Percentiles rank a stretch among this genome's conserved stretches.
These are phyloP conservation scores for Arxiozyma slooffiae DNA, from an alignment of 1,139 yeast genomes.

Conservation along the genomic window DNA sequence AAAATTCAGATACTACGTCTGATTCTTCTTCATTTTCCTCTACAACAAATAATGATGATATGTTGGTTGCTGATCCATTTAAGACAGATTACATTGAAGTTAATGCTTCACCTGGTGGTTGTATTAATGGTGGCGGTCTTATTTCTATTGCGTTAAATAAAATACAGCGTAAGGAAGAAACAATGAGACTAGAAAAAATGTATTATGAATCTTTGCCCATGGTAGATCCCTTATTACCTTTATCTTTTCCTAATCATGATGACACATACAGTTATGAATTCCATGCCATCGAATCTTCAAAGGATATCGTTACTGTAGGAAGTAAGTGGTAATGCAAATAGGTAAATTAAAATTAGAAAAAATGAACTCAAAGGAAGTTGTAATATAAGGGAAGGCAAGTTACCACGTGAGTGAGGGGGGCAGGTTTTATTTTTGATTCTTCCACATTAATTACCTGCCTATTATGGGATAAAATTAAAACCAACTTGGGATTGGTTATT, in stretches of 20 bases:
- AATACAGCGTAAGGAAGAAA: constrained; percentile 10
- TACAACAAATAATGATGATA: neutral
- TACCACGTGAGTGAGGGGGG: no score
- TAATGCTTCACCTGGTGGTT: constrained; percentile 98
- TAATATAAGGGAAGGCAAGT: no score
- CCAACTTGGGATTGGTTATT: constrained; percentile 87
- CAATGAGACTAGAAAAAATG: constrained; percentile 11
- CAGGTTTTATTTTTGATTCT: no score
- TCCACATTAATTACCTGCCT: no score
- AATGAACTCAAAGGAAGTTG: no score
- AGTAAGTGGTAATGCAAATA: constrained; percentile 2
- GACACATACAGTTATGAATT: constrained; percentile 11
- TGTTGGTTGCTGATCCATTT: constrained; percentile 45
- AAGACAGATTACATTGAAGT: constrained; percentile 80
- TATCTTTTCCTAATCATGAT: neutral
- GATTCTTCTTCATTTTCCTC: no score
- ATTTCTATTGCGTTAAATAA: constrained; percentile 7
- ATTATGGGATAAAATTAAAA: no score
- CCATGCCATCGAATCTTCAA: constrained; percentile 6
- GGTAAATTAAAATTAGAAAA: neutral
- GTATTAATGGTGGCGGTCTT: constrained; percentile 96
- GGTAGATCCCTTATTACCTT: constrained; percentile 8
- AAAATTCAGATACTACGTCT: neutral
- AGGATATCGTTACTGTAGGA: constrained; percentile 7
- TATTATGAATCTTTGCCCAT: constrained; percentile 6